These are phyloP conservation scores for Plasmodium gaboni DNA, from an alignment of 169 alveolate species.

Conservation along the genomic window DNA sequence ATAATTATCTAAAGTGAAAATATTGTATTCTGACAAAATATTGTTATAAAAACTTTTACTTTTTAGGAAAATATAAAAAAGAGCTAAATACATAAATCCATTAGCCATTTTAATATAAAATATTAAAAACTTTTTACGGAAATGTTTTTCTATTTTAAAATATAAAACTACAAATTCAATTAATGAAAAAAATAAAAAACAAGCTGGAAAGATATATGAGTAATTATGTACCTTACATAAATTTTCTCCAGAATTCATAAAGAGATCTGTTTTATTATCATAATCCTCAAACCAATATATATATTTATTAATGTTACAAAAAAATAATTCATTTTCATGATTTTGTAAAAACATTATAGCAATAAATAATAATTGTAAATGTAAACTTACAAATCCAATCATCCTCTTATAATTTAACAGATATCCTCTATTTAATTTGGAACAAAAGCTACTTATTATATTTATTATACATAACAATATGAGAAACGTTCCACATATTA, in stretches of 20 bases:
- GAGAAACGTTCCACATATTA: slow-evolving; percentile 36
- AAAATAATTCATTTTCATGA: slow-evolving; percentile 45
- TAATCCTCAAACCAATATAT: slow-evolving; percentile 42
- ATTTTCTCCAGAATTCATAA: slow-evolving; percentile 40
- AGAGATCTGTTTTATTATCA: slow-evolving; percentile 14
- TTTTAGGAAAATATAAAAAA: slow-evolving; percentile 57
- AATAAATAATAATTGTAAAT: slow-evolving; percentile 60
- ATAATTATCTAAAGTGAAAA: slow-evolving; percentile 14
- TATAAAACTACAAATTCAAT: slow-evolving; percentile 37
- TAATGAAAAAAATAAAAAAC: slow-evolving; percentile 30
- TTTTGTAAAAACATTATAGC: slow-evolving; percentile 39
- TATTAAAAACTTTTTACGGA: slow-evolving; percentile 39
- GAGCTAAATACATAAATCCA: slow-evolving; percentile 34
- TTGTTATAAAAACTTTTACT: slow-evolving; percentile 25
- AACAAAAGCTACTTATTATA: slow-evolving; percentile 6
- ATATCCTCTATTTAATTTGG: slow-evolving; percentile 1
- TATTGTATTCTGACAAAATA: slow-evolving; percentile 25
- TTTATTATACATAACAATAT: slow-evolving; percentile 19
- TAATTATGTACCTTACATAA: slow-evolving; percentile 54
- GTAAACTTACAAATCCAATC: slow-evolving; percentile 27
- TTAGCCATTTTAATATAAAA: slow-evolving; percentile 17
- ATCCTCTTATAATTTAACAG: slow-evolving; percentile 20
- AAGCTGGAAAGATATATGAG: slow-evolving; percentile 29
- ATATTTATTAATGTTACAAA: slow-evolving; percentile 52
- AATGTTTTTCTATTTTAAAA: slow-evolving; percentile 22